A percentile compares a stretch with the other conserved stretches of the same genome.
Conservation (phyloP, 805 yeast species). For the Hanseniaspora taiwanica region DNA sequence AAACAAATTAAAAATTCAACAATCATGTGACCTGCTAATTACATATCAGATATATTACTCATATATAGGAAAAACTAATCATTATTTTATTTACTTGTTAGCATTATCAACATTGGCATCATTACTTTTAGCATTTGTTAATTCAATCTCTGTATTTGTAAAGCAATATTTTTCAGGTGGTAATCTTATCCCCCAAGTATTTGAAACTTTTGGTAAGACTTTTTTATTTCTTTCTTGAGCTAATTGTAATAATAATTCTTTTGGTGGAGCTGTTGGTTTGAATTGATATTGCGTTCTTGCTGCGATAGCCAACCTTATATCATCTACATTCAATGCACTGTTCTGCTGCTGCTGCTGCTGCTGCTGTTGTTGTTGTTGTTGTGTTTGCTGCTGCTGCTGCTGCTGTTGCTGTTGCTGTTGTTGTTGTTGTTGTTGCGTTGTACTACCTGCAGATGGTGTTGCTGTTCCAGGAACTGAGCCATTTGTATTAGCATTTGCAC, state of each 20-base stretch:
- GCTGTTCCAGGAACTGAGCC: conserved; percentile 11
- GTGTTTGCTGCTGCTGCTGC: conserved; percentile 7
- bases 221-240: conserved; percentile 88
- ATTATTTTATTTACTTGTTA: neutral
- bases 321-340: conserved; percentile 65
- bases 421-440: conserved; percentile 5
- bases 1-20: no score
- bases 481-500: conserved; percentile 1
- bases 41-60: no score
- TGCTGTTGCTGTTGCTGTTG: conserved; percentile 8
- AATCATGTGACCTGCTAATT: no score
- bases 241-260: conserved; percentile 76
- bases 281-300: conserved; percentile 93
- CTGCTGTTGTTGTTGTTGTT: conserved; percentile 4
- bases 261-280: conserved; percentile 85
- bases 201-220: conserved; percentile 82
- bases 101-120: neutral
- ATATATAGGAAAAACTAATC: no score
- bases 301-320: conserved; percentile 81
- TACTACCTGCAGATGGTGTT: conserved; percentile 21
- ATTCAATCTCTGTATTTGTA: conserved; percentile 30
- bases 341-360: conserved; percentile 19
- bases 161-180: conserved; percentile 97
- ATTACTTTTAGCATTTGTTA: neutral
- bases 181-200: conserved; percentile 79